Evolutionary conservation across 2,329 filamentous ascomycete genomes (phyloP), one percentile per base, ranked within the genome.

Genomic region (Arachnomyces sp.): DNA sequence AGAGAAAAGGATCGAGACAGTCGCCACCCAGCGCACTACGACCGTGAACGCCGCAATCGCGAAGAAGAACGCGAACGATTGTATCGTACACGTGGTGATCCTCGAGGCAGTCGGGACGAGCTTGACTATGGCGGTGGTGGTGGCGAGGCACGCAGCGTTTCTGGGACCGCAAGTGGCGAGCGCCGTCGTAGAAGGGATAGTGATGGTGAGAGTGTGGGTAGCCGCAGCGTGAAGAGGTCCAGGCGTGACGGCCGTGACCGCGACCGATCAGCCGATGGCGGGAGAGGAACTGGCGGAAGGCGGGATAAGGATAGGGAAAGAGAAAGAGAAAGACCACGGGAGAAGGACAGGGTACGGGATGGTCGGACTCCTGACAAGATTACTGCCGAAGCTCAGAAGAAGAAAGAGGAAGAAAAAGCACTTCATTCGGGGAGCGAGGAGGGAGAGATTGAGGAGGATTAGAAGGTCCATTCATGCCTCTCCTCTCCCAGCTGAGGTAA

Each of bases 341-440:
- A 53, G 54, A 40, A 54, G 59, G 74, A 52, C 73, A 71, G 64
- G 69, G 75, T 69, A 71, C 82, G 53, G 67, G 66, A 61, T 71
- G 54, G 57, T 38, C 56, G 52, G 34, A 60, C 59, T 34, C 56
- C 55, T 36, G 57, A 61, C 34, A 60, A 58, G 37, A 54, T 55
- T n/a, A 56, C 57, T 28, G 46, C 39, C 16, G 61, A 54, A 48
- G 52, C 14, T 29, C 42, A 48, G 33, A 38, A 34, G 37, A 30
- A 45, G 40, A 37, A 33, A 40, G 40, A 57, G 53, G 69, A 73
- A 44, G 71, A 71, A 35, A 68, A 66, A 48, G 64, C 65, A 4
- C 72, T 88, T 41, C 82, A 85, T 55, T 90, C 85, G 44, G 92
- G 92, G 39, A 95, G 89, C 57, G 92, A 98, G 67, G 92, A 98